phyloP scores from a whole-genome alignment of 495 filamentous ascomycete species.

The Aspergillus carlsbadensis region DNA sequence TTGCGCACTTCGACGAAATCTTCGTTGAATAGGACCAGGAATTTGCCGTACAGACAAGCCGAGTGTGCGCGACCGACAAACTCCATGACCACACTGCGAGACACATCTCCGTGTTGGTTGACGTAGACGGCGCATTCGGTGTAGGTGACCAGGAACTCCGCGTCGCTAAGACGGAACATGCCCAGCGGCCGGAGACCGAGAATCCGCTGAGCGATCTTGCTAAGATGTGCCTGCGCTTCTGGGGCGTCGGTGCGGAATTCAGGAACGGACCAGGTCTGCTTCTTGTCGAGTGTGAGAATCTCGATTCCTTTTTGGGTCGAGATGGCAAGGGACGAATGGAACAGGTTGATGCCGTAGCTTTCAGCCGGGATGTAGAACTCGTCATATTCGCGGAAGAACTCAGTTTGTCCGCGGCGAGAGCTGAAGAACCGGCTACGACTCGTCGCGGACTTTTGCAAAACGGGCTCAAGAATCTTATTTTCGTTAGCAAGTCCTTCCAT shows the following conservation, averaged over 20 bases:
- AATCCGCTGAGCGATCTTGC: constrained; percentile 77
- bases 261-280: constrained; percentile 85
- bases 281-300: constrained; percentile 94
- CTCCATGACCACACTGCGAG: constrained; percentile 90
- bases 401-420: constrained; percentile 68
- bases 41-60: constrained; percentile 77
- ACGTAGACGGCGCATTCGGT: constrained; percentile 95
- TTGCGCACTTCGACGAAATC: constrained; percentile 97
- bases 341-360: constrained; percentile 91
- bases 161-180: constrained; percentile 93
- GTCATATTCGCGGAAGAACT: constrained; percentile 97
- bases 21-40: constrained; percentile 77
- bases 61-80: constrained; percentile 88
- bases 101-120: constrained; percentile 96
- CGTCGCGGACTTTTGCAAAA: constrained; percentile 71
- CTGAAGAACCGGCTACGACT: constrained; percentile 66
- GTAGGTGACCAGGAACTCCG: constrained; percentile 91
- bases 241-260: constrained; percentile 60
- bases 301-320: constrained; percentile 92
- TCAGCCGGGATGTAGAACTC: constrained; percentile 99
- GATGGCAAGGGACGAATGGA: constrained; percentile 89
- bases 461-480: constrained; percentile 78
- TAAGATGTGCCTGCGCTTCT: constrained; percentile 62
- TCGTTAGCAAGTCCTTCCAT: neutral
- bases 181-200: constrained; percentile 79